These are phyloP conservation scores for Trichosporon faecale DNA, from an alignment of 1,284 basidiomycete species.

Conservation along the genomic window DNA sequence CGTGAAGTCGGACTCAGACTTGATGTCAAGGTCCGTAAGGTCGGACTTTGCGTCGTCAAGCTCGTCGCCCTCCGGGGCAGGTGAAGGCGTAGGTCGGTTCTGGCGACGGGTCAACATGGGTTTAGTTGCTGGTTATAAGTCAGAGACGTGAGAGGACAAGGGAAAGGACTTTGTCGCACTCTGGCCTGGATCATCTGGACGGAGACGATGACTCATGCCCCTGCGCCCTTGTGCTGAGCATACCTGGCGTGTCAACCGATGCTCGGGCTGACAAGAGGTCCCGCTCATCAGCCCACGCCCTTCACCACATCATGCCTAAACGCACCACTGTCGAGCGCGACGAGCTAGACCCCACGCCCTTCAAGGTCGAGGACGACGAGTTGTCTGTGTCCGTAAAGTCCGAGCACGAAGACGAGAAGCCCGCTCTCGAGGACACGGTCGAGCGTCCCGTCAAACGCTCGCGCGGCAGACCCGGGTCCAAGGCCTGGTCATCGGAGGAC, in stretches of 20 bases:
- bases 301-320: no score
- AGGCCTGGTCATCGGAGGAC: background rate
- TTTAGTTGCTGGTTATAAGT: background rate
- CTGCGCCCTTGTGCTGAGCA: background rate
- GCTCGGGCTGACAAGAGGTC: no score
- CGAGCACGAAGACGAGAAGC: background rate
- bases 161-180: background rate
- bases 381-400: background rate
- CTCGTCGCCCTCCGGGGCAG: background rate
- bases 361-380: no score
- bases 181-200: background rate
- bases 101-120: background rate
- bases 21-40: background rate
- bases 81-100: background rate
- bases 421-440: background rate
- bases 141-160: background rate
- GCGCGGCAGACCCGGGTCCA: no score
- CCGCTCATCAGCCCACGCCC: no score
- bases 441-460: background rate
- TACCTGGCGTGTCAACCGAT: no score
- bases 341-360: no score
- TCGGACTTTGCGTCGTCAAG: background rate
- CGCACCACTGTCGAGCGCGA: no score
- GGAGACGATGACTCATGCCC: no score
- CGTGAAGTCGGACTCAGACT: background rate